These are phyloP conservation scores for Tephrocybe sp. DNA, from an alignment of 768 basidiomycete species.

Conservation along the genomic window DNA sequence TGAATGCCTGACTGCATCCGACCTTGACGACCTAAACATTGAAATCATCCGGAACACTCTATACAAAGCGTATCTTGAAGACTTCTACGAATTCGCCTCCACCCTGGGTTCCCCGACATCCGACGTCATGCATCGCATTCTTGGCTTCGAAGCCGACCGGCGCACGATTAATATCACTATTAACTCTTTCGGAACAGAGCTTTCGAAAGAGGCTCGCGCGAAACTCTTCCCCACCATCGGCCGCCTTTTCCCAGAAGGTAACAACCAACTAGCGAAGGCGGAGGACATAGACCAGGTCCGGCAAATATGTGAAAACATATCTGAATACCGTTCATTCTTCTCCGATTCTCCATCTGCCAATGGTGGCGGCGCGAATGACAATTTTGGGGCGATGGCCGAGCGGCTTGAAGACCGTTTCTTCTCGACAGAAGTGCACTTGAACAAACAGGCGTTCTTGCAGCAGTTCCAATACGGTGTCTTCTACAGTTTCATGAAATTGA, in stretches of 20 bases:
- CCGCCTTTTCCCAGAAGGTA: constrained; percentile 91
- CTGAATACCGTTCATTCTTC: constrained; percentile 92
- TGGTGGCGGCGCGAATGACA: constrained; percentile 32
- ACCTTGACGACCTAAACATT: constrained; percentile 98
- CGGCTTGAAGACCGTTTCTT: constrained; percentile 95
- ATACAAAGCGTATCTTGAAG: constrained; percentile 98
- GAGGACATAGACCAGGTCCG: constrained; percentile 96
- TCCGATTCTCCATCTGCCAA: constrained; percentile 38
- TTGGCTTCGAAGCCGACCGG: constrained; percentile 95
- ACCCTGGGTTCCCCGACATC: constrained; percentile 83
- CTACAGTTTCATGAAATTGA: constrained; percentile 89
- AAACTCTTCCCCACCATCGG: constrained; percentile 94
- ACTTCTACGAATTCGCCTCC: constrained; percentile 84
- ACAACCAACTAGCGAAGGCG: constrained; percentile 89
- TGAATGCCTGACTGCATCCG: constrained; percentile 90
- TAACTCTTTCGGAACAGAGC: constrained; percentile 96
- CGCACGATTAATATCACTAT: constrained; percentile 98
- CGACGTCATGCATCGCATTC: constrained; percentile 89
- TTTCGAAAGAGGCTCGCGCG: constrained; percentile 93
- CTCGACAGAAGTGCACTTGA: constrained; percentile 87
- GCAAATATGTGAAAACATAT: constrained; percentile 79
- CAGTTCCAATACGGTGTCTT: constrained; percentile 95
- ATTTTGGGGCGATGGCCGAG: constrained; percentile 46
- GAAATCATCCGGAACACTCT: constrained; percentile 99
- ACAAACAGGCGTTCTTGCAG: constrained; percentile 94